Evolutionary conservation across 805 yeast species (phyloP), one percentile per base, ranked within the genome.

Genomic region (Lipomyces sp.): DNA sequence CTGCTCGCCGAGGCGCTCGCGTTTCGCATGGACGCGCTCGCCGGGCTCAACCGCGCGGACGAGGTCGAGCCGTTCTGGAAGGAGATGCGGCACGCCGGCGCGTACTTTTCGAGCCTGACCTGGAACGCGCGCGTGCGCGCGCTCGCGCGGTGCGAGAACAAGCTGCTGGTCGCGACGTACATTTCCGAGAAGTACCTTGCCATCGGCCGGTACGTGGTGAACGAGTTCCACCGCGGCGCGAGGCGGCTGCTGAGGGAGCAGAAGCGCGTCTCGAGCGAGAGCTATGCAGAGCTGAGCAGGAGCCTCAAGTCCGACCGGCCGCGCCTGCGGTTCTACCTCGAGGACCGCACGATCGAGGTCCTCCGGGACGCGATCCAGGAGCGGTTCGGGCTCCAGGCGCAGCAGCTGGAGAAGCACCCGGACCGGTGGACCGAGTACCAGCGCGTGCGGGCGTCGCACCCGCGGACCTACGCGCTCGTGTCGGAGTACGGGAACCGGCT

Each of bases 51-150:
- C 2, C 31, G 16, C 10, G 11, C 13, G n/a, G 40, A 35, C 10
- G 37, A 42, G n/a, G 46, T 45, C 5, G 47, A 39, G 21, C n/a
- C 16, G 18, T 24, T 47, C 13, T 51, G 48, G 47, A 18, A 22
- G 18, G 21, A 21, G 21, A 24, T 45, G 36, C 31, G 18, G n/a
- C 21, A 16, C 11, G 36, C 38, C 24, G 48, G 34, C 23, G 29
- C 34, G n/a, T 13, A 21, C 19, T 45, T 45, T 26, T 37, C 41
- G 22, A 45, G 38, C 26, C 22, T n/a, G n/a, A 45, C 42, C 23
- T 31, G 39, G 45, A 47, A 51, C 32, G 39, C 45, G 10, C 26
- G 53, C 19, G 38, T 45, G 14, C 43, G 45, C 13, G 40, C 49
- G 28, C 38, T 44, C 21, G 41, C 39, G 36, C 18, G 14, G 5